phyloP scores from a whole-genome alignment of 2,329 filamentous ascomycete species.

The Clarireedia homoeocarpa region DNA sequence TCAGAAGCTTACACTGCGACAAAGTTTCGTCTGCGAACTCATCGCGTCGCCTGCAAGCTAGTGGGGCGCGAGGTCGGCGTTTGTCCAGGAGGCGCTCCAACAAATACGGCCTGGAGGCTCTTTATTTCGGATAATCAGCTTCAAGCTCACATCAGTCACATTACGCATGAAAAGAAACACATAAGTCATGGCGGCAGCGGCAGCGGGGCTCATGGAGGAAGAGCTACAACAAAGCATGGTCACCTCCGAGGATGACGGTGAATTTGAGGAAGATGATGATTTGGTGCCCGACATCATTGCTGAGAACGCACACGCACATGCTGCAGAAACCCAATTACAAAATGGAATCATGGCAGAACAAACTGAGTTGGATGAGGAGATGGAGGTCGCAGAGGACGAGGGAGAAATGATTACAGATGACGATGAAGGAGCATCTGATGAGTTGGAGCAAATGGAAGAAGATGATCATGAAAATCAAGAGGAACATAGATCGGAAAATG shows the following conservation, averaged over 20 bases:
- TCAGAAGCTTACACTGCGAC: not conserved
- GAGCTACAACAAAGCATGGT: slow-evolving; percentile 28
- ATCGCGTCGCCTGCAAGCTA: not conserved
- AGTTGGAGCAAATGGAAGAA: slow-evolving; percentile 31
- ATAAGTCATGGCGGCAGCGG: slow-evolving; percentile 9
- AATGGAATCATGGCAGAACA: slow-evolving; percentile 26
- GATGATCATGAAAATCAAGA: slow-evolving; percentile 33
- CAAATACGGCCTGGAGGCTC: not conserved
- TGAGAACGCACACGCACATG: slow-evolving; percentile 27
- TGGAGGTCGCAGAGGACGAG: slow-evolving; percentile 25
- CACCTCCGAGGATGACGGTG: slow-evolving; percentile 30
- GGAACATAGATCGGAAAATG: slow-evolving; percentile 35
- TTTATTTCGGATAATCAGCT: not conserved
- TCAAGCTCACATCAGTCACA: not conserved
- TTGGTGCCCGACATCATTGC: slow-evolving; percentile 20
- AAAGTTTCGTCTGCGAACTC: not conserved
- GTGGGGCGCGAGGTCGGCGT: not conserved
- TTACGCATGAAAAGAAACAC: slow-evolving; percentile 6
- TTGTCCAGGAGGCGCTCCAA: not conserved
- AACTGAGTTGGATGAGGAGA: slow-evolving; percentile 16
- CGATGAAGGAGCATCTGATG: slow-evolving; percentile 24
- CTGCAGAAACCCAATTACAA: slow-evolving; percentile 29
- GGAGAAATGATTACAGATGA: slow-evolving; percentile 22
- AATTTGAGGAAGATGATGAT: slow-evolving; percentile 31
- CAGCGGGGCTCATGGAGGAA: slow-evolving; percentile 24